These are phyloP conservation scores for Obba rivulosa DNA, from an alignment of 768 basidiomycete genomes.

Conservation along the genomic window DNA sequence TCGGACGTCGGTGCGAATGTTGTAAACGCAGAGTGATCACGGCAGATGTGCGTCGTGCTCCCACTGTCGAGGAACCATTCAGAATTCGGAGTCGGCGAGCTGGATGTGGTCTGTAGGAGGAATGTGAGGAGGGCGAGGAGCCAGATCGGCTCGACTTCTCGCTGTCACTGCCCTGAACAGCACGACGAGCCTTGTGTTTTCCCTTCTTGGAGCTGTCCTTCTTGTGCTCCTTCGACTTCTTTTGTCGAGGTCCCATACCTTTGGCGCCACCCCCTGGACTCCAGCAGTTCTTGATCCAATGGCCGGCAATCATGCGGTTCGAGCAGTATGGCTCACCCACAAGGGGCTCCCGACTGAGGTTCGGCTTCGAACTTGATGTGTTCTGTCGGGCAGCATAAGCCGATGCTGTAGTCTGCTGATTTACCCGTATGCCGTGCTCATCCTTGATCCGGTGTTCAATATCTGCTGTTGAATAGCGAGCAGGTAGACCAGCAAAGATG, in stretches of 20 bases:
- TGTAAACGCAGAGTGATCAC: not conserved
- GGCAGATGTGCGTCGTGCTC: not conserved
- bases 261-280: not conserved
- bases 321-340: not conserved
- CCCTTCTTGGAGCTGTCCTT: not conserved
- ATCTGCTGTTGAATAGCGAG: slow-evolving; percentile 9
- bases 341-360: no score
- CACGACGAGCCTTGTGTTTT: not conserved
- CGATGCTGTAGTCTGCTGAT: not conserved
- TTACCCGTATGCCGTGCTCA: not conserved
- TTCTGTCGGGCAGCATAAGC: not conserved
- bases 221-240: not conserved
- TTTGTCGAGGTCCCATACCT: not conserved
- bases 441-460: not conserved
- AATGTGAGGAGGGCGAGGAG: no score
- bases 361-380: no score
- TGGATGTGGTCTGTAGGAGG: not conserved
- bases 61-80: not conserved
- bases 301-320: not conserved
- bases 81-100: not conserved
- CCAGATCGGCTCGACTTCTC: no score
- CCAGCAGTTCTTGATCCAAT: not conserved
- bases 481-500: slow-evolving; percentile 7
- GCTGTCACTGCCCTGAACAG: no score
- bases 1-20: not conserved